Base-by-base conservation (phyloP, 164 flowering plant genomes). In the Piper longum region DNA sequence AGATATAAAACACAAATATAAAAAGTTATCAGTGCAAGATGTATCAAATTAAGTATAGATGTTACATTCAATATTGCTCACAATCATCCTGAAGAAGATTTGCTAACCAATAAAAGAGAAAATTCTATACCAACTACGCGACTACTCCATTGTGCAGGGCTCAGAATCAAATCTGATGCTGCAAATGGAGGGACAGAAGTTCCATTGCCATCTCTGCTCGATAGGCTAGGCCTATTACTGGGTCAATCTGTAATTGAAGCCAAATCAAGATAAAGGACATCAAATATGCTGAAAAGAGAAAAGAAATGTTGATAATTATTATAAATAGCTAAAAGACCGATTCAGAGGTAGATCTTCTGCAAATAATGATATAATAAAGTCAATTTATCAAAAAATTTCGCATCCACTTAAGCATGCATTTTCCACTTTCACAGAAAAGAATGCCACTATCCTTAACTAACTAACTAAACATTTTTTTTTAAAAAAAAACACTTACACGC, bases 81-180 rank as follows among this genome's bases (percentile, higher is more conserved):
- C 36, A 26, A 26, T 2, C 1, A 26, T 26, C 36, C 36, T 26
- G 36, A 26, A 26, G 36, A 26, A 26, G 36, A 26, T 26, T 41
- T 26, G 14, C 16, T 26, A 36, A 26, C 16, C 0, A 36, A 26
- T 16, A 8, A 26, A 57, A 36, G 6, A 57, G 7, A 57, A 5
- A 6, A 41, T 7, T 26, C 3, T 36, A 56, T 83, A 92, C 99
- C 99, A 52, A 95, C 99, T 72, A 95, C 89, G 79, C 86, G 96
- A 74, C 90, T 79, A 69, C 96, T 85, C 97, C 99, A 95, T 41
- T 91, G 93, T 3, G 96, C 75, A 63, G 97, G 99, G 71, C 89
- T 87, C 63, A 95, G 72, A 65, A 86, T 83, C 69, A 95, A 81
- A 72, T 95, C 99, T 41, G 99, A 95, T 7, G 88, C 97, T 63